These are phyloP conservation scores for Daedaleopsis sinensis DNA, from an alignment of 768 basidiomycete genomes.

Conservation along the genomic window DNA sequence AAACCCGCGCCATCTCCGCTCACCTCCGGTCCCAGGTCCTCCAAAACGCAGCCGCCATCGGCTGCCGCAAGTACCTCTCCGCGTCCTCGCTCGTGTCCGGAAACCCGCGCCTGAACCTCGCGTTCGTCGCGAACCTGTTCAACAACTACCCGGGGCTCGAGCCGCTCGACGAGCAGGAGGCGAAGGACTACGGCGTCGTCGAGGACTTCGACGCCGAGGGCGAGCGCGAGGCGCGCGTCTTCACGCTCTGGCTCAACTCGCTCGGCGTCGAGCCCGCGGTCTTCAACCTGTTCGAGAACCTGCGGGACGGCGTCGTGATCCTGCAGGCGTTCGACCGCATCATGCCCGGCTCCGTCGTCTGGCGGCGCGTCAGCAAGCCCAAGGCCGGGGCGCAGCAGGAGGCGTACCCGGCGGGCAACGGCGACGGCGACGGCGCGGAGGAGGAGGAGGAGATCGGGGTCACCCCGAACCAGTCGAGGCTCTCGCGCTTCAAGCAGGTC, in stretches of 20 bases:
- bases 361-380: slow-evolving; percentile 96
- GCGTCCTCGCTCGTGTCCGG: slow-evolving; percentile 89
- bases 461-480: slow-evolving; percentile 78
- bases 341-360: slow-evolving; percentile 87
- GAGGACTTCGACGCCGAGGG: slow-evolving; percentile 99
- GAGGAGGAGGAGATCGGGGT: slow-evolving; percentile 84
- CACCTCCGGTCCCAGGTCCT: slow-evolving; percentile 61
- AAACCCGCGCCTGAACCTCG: slow-evolving; percentile 96
- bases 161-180: slow-evolving; percentile 92
- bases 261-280: slow-evolving; percentile 96
- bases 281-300: slow-evolving; percentile 94
- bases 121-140: slow-evolving; percentile 98
- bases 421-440: no score
- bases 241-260: slow-evolving; percentile 98
- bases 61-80: slow-evolving; percentile 95
- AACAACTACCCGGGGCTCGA: slow-evolving; percentile 96
- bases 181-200: slow-evolving; percentile 84
- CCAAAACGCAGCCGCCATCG: slow-evolving; percentile 91
- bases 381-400: slow-evolving; percentile 58
- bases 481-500: slow-evolving; percentile 96
- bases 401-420: slow-evolving; percentile 33
- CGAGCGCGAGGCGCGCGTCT: slow-evolving; percentile 96
- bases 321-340: slow-evolving; percentile 98
- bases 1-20: background rate
- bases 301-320: slow-evolving; percentile 90